Evolutionary conservation across 192 early-diverging fungal species (phyloP).

Genomic region (Polychytrium aggregatum): DNA sequence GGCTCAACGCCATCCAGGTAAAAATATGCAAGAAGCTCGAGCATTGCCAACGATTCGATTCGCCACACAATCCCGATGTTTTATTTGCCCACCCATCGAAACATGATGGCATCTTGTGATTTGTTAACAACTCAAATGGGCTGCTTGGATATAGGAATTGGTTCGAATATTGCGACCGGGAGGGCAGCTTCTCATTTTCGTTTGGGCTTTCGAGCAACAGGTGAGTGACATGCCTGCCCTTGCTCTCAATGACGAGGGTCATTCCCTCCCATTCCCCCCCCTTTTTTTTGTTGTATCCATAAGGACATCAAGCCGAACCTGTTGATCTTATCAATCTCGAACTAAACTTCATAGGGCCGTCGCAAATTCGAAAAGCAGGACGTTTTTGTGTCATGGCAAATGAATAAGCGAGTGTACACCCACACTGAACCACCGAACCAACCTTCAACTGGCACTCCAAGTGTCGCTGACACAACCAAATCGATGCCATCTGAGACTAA

Average conservation of each 20-base stretch:
- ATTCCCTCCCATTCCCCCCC: too few species aligned
- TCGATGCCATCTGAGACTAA: constrained; percentile 6
- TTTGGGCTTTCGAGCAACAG: constrained; percentile 93
- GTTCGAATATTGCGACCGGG: constrained; percentile 60
- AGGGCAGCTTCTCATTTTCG: constrained; percentile 72
- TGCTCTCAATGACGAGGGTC: too few species aligned
- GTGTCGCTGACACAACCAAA: constrained; percentile 1
- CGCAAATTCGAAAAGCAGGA: constrained; percentile 85
- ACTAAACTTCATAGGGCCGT: constrained; percentile 32
- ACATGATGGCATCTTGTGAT: too few species aligned
- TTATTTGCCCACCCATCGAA: too few species aligned
- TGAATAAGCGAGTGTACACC: constrained; percentile 38
- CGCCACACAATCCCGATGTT: too few species aligned
- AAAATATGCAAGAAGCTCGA: background rate
- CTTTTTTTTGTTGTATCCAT: too few species aligned
- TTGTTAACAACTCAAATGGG: too few species aligned
- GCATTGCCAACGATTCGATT: too few species aligned
- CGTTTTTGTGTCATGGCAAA: constrained; percentile 86
- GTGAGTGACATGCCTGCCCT: constrained; percentile 2
- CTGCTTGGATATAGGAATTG: constrained; percentile 53
- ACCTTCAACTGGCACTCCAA: too few species aligned
- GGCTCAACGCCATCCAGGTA: constrained; percentile 56
- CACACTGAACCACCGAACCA: too few species aligned
- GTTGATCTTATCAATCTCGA: too few species aligned
- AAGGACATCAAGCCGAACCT: too few species aligned